These are phyloP conservation scores for Hypoxylon lienhwacheense DNA, from an alignment of 495 filamentous ascomycete species.

Conservation along the genomic window DNA sequence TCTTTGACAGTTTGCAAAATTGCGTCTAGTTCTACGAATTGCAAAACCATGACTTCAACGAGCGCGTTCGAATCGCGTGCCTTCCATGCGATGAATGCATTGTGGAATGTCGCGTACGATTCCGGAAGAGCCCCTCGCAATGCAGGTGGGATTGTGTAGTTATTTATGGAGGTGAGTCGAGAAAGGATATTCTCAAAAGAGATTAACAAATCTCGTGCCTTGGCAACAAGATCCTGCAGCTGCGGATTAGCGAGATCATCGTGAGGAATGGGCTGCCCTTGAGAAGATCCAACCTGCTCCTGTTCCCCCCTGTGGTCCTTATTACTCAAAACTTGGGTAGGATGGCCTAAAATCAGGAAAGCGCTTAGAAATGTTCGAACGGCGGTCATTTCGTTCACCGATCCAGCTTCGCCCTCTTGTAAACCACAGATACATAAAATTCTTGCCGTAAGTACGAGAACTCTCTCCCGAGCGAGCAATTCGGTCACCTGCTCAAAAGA, in stretches of 20 bases:
- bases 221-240: conserved; percentile 76
- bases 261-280: conserved; percentile 49
- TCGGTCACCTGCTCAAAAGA: conserved; percentile 80
- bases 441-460: conserved; percentile 68
- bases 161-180: conserved; percentile 54
- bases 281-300: conserved; percentile 64
- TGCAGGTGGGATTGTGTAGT: conserved; percentile 60
- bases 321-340: conserved; percentile 82
- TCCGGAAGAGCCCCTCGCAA: conserved; percentile 64
- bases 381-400: conserved; percentile 72
- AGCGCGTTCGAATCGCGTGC: conserved; percentile 84
- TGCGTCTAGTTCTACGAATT: conserved; percentile 91
- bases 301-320: conserved; percentile 71
- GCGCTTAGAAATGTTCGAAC: conserved; percentile 90
- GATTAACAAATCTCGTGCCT: conserved; percentile 81
- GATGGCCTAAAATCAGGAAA: conserved; percentile 90
- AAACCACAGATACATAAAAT: conserved; percentile 78
- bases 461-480: conserved; percentile 73
- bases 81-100: conserved; percentile 95
- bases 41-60: conserved; percentile 91
- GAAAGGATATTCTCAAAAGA: conserved; percentile 78
- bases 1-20: conserved; percentile 98
- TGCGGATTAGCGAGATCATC: conserved; percentile 60
- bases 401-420: conserved; percentile 67
- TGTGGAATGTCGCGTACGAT: conserved; percentile 79